Percentiles rank a stretch among this genome's conserved stretches.
Conservation (phyloP, 2,329 filamentous ascomycete genomes). For the Colletotrichum gloeosporioides region DNA sequence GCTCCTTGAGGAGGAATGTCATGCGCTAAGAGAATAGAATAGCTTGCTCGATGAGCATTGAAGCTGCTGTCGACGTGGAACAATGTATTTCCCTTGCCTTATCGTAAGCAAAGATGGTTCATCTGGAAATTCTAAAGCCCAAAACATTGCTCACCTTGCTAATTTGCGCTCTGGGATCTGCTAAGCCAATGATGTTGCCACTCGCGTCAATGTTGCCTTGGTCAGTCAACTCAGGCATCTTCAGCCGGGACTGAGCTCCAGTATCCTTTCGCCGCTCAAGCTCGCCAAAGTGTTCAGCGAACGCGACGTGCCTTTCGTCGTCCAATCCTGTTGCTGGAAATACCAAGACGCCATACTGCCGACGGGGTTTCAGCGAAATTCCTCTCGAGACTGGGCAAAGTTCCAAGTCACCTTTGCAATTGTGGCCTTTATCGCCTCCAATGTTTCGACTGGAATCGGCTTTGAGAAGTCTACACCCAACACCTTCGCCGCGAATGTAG, state of each 20-base stretch:
- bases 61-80: constrained; percentile 63
- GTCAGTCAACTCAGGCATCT: constrained; percentile 55
- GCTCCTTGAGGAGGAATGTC: constrained; percentile 50
- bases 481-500: constrained; percentile 30
- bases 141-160: constrained; percentile 35
- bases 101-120: not conserved
- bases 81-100: constrained; percentile 47
- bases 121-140: not conserved
- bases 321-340: constrained; percentile 55
- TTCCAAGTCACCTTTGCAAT: constrained; percentile 4
- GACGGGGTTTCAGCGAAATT: not conserved
- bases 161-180: constrained; percentile 43
- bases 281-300: constrained; percentile 56
- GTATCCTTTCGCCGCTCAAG: constrained; percentile 33
- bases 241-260: not conserved
- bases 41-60: constrained; percentile 58
- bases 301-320: constrained; percentile 55
- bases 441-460: not conserved
- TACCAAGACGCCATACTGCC: constrained; percentile 57
- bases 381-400: not conserved
- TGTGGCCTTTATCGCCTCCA: not conserved
- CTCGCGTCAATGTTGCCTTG: constrained; percentile 58
- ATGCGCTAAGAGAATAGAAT: constrained; percentile 56
- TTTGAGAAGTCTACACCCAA: constrained; percentile 14
- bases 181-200: constrained; percentile 28